These are phyloP conservation scores for Rhizophora apiculata DNA, from an alignment of 345 rosid genomes.

Conservation along the genomic window DNA sequence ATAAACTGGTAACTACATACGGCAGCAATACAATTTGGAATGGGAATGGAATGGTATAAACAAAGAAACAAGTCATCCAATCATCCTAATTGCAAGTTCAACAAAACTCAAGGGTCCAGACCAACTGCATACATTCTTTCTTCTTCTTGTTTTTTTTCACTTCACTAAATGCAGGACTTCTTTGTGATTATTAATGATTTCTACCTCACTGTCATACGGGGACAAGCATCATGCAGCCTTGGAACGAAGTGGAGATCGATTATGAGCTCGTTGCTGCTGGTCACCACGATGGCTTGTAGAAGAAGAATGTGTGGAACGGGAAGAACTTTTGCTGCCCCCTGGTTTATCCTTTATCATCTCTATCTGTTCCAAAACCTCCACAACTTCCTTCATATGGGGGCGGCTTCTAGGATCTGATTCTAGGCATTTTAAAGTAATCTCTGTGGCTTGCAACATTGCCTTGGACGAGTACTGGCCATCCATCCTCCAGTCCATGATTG, in stretches of 20 bases:
- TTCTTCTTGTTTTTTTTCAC: too few species aligned
- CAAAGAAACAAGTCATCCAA: too few species aligned
- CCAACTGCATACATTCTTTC: too few species aligned
- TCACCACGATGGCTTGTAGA: slow-evolving; percentile 10
- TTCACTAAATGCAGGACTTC: too few species aligned
- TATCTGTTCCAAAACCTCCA: slow-evolving; percentile 49
- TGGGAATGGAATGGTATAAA: too few species aligned
- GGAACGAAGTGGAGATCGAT: slow-evolving; percentile 11
- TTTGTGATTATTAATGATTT: too few species aligned
- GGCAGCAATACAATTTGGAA: too few species aligned
- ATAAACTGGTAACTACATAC: too few species aligned
- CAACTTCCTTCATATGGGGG: slow-evolving; percentile 58
- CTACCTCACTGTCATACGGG: too few species aligned
- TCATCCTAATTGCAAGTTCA: too few species aligned
- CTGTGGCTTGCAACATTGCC: slow-evolving; percentile 43
- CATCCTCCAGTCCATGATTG: slow-evolving; percentile 42
- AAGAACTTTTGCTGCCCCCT: slow-evolving; percentile 12
- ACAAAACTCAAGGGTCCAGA: too few species aligned
- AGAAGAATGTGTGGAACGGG: slow-evolving; percentile 13
- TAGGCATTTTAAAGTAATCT: slow-evolving; percentile 43
- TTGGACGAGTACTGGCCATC: slow-evolving; percentile 52
- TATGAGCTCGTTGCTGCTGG: slow-evolving; percentile 9
- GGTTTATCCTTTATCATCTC: slow-evolving; percentile 30
- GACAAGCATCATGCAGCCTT: not conserved
- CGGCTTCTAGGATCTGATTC: slow-evolving; percentile 46